These are phyloP conservation scores for Cladosporium sp. DNA, from an alignment of 2,329 filamentous ascomycete genomes.

Conservation along the genomic window DNA sequence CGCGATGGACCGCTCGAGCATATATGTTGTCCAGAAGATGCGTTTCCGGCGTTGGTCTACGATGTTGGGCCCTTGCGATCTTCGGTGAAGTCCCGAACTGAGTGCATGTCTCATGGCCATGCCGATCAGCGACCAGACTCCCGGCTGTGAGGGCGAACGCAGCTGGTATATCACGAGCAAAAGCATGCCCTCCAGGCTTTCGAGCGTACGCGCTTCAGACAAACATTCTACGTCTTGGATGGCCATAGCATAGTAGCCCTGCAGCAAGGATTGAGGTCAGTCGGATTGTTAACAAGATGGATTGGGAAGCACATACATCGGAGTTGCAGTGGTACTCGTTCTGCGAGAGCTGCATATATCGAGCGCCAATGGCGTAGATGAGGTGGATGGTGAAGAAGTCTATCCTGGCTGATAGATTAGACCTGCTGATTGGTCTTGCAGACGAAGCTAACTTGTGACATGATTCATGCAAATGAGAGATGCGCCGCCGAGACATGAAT, in stretches of 20 bases:
- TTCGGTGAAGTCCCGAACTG: constrained; percentile 31
- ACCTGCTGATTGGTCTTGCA: neutral
- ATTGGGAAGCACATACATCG: neutral
- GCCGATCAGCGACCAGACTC: constrained; percentile 32
- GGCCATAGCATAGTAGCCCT: neutral
- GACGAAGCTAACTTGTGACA: neutral
- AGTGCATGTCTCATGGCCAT: constrained; percentile 31
- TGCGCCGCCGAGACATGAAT: neutral
- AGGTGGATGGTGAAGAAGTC: neutral
- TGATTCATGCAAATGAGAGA: neutral
- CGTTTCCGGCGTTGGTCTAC: constrained; percentile 16
- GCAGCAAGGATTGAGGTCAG: neutral
- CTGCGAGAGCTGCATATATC: neutral
- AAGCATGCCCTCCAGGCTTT: constrained; percentile 18
- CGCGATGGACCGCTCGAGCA: constrained; percentile 32
- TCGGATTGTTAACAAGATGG: neutral
- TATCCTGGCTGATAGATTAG: neutral
- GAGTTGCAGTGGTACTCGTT: neutral
- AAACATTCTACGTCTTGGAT: neutral
- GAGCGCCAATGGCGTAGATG: neutral
- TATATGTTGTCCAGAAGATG: constrained; percentile 35
- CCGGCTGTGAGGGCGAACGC: constrained; percentile 31
- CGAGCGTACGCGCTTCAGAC: neutral
- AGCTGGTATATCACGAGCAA: constrained; percentile 33
- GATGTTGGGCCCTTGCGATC: neutral